Evolutionary conservation across 73 alveolate species (phyloP), one percentile per base, ranked within the genome.

Genomic region (Halteria grandinella): DNA sequence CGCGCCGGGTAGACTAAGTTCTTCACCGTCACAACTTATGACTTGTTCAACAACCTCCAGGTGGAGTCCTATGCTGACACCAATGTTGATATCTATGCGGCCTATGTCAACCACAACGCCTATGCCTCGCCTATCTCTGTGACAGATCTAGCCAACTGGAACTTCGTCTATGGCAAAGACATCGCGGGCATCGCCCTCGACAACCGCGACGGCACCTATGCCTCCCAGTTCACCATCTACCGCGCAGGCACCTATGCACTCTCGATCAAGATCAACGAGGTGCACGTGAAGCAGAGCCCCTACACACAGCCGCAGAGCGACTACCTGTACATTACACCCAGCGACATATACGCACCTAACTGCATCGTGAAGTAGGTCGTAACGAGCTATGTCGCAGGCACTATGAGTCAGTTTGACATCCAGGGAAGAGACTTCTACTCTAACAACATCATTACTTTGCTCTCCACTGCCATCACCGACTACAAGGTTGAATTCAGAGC

Each of bases 381-480:
- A 12, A 21, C 70, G 11, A 54, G 80, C 18, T 27, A 60, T 11
- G 58, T 54, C 11, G 90, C 90, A 1, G 90, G 90, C 20, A 55
- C 62, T n/a, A 49, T 79, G 1, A 12, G 72, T 18, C 58, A 87
- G 6, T 83, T 83, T 49, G 14, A 53, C 24, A 49, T 83, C 33
- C 84, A 83, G 73, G 87, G 88, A 8, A 73, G 92, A 83, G 92
- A 83, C 53, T 74, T 48, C 71, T 83, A 83, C 53, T 32, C 75
- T 10, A 83, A 83, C 44, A 83, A 83, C 55, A 79, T 60, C 20
- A 63, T 55, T 54, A 58, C 86, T 23, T 40, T 82, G 41, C n/a
- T 58, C 20, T 47, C 86, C 0, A 11, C 82, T 43, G 59, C 84
- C 7, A 28, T 45, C 8, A 49, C 85, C 15, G 69, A 70, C 21